Evolutionary conservation across 2,329 filamentous ascomycete species (phyloP), one percentile per base, ranked within the genome.

Genomic region (Exophiala sp.): DNA sequence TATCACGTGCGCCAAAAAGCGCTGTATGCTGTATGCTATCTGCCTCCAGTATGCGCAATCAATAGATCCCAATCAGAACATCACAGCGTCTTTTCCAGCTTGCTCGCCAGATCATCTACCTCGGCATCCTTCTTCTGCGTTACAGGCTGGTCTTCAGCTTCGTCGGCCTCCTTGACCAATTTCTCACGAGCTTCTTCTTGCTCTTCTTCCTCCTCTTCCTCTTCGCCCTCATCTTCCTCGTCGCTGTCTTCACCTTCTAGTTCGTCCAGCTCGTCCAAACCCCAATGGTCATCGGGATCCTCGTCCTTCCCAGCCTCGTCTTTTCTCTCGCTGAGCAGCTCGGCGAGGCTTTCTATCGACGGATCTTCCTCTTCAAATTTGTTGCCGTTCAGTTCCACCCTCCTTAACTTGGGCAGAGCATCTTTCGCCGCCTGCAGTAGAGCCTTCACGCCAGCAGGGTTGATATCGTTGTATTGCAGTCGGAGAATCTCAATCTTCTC

Each of bases 321-420:
- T 74, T 91, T 91, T 60, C 91, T 85, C 65, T 83, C 80, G 54
- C 89, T 86, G 21, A 96, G 77, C 24, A 94, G 75, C 47, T 85
- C 81, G 62, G 85, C 82, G 42, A 97, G 76, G 18, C 77, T 78
- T 57, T 83, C 73, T 39, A 96, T 79, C 24, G 82, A 82, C 43
- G 82, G 77, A 63, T 97, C 90, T 2, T 95, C 90, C 70, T 96
- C 91, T 7, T 81, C 77, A 65, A 99, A 96, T 68, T 90, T 94
- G 77, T 99, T 99, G 47, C 94, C 94, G 69, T 99, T 97, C 62
- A 99, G 76, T 74, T 97, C 94, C 46, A 99, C 83, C 65, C 91
- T 86, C 74, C 86, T 87, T 62, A 99, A 75, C 10, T 81, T 81
- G 1, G 90, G 91, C 7, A 99, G 79, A 2, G 79, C 78, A 7